These are phyloP conservation scores for Suhomyces wounanorum DNA, from an alignment of 1,139 yeast genomes.

Conservation along the genomic window DNA sequence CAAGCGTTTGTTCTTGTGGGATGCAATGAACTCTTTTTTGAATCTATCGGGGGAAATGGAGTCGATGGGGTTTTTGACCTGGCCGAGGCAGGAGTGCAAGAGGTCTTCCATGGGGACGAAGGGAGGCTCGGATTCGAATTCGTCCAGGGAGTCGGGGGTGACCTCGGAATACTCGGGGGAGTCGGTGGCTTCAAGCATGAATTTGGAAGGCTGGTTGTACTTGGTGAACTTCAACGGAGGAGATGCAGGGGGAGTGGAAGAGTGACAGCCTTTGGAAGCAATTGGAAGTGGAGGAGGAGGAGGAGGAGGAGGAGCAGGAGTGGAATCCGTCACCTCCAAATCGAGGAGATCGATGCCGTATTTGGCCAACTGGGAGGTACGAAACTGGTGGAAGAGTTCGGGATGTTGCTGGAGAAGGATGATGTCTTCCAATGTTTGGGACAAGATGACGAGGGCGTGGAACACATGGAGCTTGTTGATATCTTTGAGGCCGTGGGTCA, in stretches of 20 bases:
- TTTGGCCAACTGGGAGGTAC: slow-evolving; percentile 30
- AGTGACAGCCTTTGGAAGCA: not conserved
- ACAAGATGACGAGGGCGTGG: slow-evolving; percentile 40
- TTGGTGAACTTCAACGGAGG: slow-evolving; percentile 27
- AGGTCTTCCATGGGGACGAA: slow-evolving; percentile 31
- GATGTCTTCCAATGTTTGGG: slow-evolving; percentile 35
- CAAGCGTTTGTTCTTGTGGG: slow-evolving; percentile 9
- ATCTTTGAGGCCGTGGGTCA: slow-evolving; percentile 32
- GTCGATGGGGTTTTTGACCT: slow-evolving; percentile 21
- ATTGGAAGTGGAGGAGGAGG: not conserved
- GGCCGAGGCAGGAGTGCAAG: slow-evolving; percentile 19
- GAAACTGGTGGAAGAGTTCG: slow-evolving; percentile 27
- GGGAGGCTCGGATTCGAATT: slow-evolving; percentile 11
- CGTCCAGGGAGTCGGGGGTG: slow-evolving; percentile 17
- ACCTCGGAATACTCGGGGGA: slow-evolving; percentile 9
- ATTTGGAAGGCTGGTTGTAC: slow-evolving; percentile 2
- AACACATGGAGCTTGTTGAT: slow-evolving; percentile 38
- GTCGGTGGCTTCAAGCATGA: not conserved
- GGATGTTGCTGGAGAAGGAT: slow-evolving; percentile 34
- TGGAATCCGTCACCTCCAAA: not conserved
- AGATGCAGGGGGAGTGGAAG: slow-evolving; percentile 21
- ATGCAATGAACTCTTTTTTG: slow-evolving; percentile 11
- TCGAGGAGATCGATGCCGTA: slow-evolving; percentile 15
- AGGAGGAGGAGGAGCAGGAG: not conserved
- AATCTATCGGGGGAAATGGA: slow-evolving; percentile 12